Evolutionary conservation across 2,329 filamentous ascomycete species (phyloP).

Genomic region (Plectosphaerella sp.): DNA sequence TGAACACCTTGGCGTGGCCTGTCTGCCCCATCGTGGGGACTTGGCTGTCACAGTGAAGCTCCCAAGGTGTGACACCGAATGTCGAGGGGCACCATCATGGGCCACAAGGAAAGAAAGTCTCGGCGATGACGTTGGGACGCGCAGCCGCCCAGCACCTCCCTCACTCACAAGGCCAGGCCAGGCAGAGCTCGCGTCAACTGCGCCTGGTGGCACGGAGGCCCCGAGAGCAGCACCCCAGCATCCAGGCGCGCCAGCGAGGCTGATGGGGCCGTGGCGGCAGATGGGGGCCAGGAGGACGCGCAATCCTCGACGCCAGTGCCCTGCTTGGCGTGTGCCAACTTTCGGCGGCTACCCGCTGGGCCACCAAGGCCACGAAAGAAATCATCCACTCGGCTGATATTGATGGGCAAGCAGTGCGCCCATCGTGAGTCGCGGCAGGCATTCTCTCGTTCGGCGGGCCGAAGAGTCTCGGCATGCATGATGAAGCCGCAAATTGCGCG

Average conservation of each 20-base stretch:
- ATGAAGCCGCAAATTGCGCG: neutral
- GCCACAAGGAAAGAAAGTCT: neutral
- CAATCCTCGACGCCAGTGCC: slow-evolving; percentile 12
- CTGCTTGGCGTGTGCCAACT: slow-evolving; percentile 4
- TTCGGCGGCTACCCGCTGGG: too few relatives aligned
- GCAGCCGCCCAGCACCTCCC: neutral
- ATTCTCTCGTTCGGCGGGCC: neutral
- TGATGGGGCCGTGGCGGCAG: slow-evolving; percentile 10
- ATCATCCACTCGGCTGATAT: neutral
- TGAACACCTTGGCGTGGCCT: too few relatives aligned
- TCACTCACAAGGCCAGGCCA: neutral
- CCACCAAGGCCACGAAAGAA: too few relatives aligned
- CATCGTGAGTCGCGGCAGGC: neutral
- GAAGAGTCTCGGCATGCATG: neutral
- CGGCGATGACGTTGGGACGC: neutral
- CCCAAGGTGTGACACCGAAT: too few relatives aligned
- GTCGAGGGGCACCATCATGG: neutral
- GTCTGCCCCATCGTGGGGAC: too few relatives aligned
- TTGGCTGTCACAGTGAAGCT: too few relatives aligned
- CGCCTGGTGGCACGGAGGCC: too few relatives aligned
- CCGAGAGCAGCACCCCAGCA: neutral
- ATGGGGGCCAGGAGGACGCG: slow-evolving; percentile 6
- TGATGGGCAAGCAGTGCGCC: too few relatives aligned
- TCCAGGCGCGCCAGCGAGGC: slow-evolving; percentile 4
- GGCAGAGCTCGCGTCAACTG: neutral